Base-by-base conservation (phyloP, 75 land plant genomes). In the Selaginella tamariscina region DNA sequence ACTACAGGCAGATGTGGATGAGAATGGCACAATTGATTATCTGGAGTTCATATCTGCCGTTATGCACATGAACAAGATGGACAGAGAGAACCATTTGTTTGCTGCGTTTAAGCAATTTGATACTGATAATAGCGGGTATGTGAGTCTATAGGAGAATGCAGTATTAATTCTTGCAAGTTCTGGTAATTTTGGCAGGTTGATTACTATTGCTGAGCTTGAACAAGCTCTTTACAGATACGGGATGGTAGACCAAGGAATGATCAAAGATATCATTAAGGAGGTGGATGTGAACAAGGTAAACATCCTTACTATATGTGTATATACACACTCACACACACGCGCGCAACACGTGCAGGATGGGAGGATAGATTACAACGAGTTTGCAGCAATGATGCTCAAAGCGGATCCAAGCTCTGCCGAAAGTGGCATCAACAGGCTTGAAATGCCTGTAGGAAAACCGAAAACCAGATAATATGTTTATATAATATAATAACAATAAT, bases 221-320 rank as follows among this genome's bases (percentile, higher is more conserved):
- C 80, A 82, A 29, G 95, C 92, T 55, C 65, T 89, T 31, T 79
- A 74, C 71, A 78, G 82, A 77, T 75, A 84, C 71, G 82, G 85
- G 32, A 83, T 91, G 86, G 97, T 86, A 31, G 97, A 91, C 74
- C 80, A 77, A 31, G 78, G 75, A 55, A 80, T 82, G 26, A 84
- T 91, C 27, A 75, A 86, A 30, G 92, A 89, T 33, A 89, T 89
- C 32, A 84, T 89, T 65, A 79, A 77, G 28, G 94, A 89, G 72
- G 94, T 87, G 27, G 94, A 89, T 69, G 82, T 83, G 11, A 87
- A 89, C 56, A 30, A 81, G 67, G 94, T 85, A 81, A 88, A n/a
- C n/a, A n/a, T n/a, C n/a, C n/a, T n/a, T n/a, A n/a, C n/a, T n/a
- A n/a, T n/a, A n/a, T n/a, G n/a, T n/a, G n/a, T n/a, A n/a, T n/a